phyloP scores from a whole-genome alignment of 306 rosid species.

The Hylodesmum podocarpum region DNA sequence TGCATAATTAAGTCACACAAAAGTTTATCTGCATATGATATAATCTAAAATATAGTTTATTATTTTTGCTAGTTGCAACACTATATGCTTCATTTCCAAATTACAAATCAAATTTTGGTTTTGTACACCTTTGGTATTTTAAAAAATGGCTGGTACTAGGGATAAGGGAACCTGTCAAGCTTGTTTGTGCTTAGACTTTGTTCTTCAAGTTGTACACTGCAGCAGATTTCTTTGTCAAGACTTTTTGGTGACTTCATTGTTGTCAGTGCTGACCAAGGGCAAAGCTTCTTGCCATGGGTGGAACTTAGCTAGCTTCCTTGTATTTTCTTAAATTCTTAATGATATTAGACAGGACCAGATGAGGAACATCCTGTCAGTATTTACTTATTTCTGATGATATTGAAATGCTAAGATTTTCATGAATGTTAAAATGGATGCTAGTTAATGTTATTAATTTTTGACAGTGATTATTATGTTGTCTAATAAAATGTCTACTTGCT shows the following conservation, averaged over 20 bases:
- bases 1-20: not conserved
- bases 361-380: not conserved
- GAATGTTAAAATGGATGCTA: not conserved
- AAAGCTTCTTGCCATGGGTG: not conserved
- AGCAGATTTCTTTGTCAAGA: conserved; percentile 18
- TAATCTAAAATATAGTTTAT: conserved; percentile 4
- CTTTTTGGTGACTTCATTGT: conserved; percentile 11
- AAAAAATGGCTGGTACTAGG: conserved; percentile 3
- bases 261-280: not conserved
- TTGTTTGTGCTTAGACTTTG: not conserved
- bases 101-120: not conserved
- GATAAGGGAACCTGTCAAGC: not conserved
- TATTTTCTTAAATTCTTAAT: conserved; percentile 1
- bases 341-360: not conserved
- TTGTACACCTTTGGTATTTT: conserved; percentile 17
- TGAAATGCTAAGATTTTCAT: not conserved
- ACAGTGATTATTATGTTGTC: not conserved
- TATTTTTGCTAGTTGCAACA: conserved; percentile 13
- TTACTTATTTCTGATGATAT: not conserved
- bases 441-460: not conserved
- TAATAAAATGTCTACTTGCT: conserved; percentile 1
- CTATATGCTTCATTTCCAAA: not conserved
- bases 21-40: conserved; percentile 10
- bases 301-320: not conserved
- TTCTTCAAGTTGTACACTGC: not conserved